These are phyloP conservation scores for Zangia roseola DNA, from an alignment of 768 basidiomycete genomes.

Conservation along the genomic window DNA sequence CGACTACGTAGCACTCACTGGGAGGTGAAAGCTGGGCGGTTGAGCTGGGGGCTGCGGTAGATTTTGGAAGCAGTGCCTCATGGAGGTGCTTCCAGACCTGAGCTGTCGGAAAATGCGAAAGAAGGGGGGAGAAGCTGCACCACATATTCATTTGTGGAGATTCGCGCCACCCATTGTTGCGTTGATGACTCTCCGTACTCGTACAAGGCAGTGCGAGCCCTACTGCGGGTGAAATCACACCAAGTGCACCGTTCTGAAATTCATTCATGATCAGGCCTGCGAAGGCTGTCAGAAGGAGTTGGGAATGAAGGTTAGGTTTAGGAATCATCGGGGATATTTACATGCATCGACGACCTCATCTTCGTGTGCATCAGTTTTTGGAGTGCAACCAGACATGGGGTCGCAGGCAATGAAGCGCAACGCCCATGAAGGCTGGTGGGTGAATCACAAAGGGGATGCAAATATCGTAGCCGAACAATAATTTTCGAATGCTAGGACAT, in stretches of 20 bases:
- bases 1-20: background rate
- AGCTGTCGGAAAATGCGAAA: slow-evolving; percentile 5
- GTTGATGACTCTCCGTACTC: background rate
- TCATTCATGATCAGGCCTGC: slow-evolving; percentile 5
- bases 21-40: background rate
- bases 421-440: slow-evolving; percentile 1
- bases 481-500: slow-evolving; percentile 20
- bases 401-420: slow-evolving; percentile 4
- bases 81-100: slow-evolving; percentile 6
- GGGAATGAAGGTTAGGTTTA: slow-evolving; percentile 15
- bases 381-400: slow-evolving; percentile 12
- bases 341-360: slow-evolving; percentile 10
- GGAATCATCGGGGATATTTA: slow-evolving; percentile 14
- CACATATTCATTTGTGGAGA: slow-evolving; percentile 6
- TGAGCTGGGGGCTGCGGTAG: background rate
- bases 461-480: slow-evolving; percentile 6
- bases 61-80: slow-evolving; percentile 1
- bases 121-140: background rate
- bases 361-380: slow-evolving; percentile 12
- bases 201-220: slow-evolving; percentile 9
- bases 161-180: slow-evolving; percentile 4
- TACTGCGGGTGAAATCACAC: background rate
- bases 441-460: slow-evolving; percentile 3
- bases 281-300: slow-evolving; percentile 7
- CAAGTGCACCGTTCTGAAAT: slow-evolving; percentile 1